Conservation (phyloP, 164 flowering plant species). For the Kingdonia uniflora region DNA sequence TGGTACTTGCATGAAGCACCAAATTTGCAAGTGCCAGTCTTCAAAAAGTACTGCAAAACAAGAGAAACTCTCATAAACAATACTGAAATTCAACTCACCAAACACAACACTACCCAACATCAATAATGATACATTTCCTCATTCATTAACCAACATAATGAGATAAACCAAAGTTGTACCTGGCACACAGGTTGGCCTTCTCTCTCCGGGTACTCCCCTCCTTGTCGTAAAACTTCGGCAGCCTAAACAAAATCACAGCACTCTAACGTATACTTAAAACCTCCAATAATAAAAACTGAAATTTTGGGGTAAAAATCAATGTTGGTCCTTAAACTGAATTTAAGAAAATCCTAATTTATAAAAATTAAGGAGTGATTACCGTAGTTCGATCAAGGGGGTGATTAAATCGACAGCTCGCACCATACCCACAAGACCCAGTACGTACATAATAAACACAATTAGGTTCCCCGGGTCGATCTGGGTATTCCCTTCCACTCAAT, state of each 20-base stretch:
- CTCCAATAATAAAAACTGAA: too few relatives aligned
- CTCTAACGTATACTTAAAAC: too few relatives aligned
- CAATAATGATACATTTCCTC: too few relatives aligned
- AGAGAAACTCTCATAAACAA: neutral
- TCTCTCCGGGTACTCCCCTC: conserved; percentile 78
- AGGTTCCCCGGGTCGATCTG: conserved; percentile 67
- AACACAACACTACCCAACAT: neutral
- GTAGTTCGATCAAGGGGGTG: conserved; percentile 72
- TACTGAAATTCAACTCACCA: neutral
- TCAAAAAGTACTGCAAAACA: conserved; percentile 64
- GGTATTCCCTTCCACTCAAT: conserved; percentile 44
- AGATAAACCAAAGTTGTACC: conserved; percentile 39
- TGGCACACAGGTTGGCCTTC: conserved; percentile 78
- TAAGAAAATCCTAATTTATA: too few relatives aligned
- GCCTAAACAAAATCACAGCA: conserved; percentile 32
- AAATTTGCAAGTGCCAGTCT: conserved; percentile 87
- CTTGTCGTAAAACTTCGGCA: conserved; percentile 34
- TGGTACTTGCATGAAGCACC: conserved; percentile 93
- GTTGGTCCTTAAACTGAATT: too few relatives aligned
- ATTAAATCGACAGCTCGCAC: conserved; percentile 72
- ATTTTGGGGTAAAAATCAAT: too few relatives aligned
- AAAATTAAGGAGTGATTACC: conserved; percentile 23
- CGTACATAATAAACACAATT: conserved; percentile 74
- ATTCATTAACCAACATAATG: too few relatives aligned
- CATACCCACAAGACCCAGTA: conserved; percentile 78